phyloP scores from a whole-genome alignment of 805 yeast species.

The Torulaspora maleeae region DNA sequence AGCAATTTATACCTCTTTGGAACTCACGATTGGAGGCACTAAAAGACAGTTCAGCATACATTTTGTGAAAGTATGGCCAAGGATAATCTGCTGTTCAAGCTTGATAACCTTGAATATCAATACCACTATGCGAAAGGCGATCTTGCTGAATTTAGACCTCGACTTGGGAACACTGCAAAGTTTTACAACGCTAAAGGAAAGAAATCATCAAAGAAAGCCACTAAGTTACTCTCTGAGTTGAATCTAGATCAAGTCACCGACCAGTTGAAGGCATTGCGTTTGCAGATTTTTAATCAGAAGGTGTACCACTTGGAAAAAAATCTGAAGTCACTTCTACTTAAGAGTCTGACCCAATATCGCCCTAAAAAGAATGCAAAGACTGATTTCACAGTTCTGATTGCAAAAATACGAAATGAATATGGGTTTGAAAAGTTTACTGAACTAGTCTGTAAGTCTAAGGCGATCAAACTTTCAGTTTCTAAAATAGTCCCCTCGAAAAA shows the following conservation, averaged over 20 bases:
- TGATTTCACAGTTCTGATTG: constrained; percentile 11
- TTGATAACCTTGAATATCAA: constrained; percentile 36
- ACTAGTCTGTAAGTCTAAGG: constrained; percentile 25
- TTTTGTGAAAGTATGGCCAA: constrained; percentile 26
- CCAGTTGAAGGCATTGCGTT: constrained; percentile 20
- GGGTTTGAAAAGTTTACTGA: constrained; percentile 21
- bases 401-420: constrained; percentile 6
- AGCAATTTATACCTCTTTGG: neutral
- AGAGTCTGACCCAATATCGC: constrained; percentile 13
- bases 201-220: constrained; percentile 27
- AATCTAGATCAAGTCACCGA: constrained; percentile 13
- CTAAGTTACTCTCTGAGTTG: constrained; percentile 18
- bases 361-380: constrained; percentile 13
- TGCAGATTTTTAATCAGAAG: constrained; percentile 29
- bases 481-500: constrained; percentile 20
- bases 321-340: constrained; percentile 14
- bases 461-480: constrained; percentile 23
- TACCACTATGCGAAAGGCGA: constrained; percentile 29
- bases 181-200: constrained; percentile 33
- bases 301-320: constrained; percentile 27
- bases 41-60: neutral
- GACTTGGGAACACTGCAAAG: constrained; percentile 30
- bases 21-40: neutral
- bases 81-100: constrained; percentile 33
- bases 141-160: constrained; percentile 30